Percentiles rank a stretch among this genome's conserved stretches.
phyloP scores from a whole-genome alignment of 2,329 filamentous ascomycete genomes.

The Cladophialophora carrionii region DNA sequence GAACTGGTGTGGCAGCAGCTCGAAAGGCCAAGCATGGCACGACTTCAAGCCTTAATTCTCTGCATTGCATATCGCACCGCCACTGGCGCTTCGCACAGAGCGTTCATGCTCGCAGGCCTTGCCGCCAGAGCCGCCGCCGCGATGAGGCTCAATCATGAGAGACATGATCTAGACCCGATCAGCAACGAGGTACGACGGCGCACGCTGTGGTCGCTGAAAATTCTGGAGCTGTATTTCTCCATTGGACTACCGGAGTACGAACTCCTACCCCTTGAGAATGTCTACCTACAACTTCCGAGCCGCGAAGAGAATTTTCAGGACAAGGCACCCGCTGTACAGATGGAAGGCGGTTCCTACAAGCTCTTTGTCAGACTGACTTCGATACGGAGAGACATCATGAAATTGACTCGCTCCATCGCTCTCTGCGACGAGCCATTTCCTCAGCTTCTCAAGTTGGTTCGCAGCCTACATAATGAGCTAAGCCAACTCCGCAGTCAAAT shows the following conservation, averaged over 20 bases:
- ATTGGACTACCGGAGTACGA: conserved; percentile 8
- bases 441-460: conserved; percentile 2
- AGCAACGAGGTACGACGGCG: conserved; percentile 11
- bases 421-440: conserved; percentile 6
- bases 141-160: conserved; percentile 9
- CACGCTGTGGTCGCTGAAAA: conserved; percentile 9
- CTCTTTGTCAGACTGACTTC: conserved; percentile 6
- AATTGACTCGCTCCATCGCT: conserved; percentile 2
- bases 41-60: conserved; percentile 6
- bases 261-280: conserved; percentile 3
- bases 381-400: conserved; percentile 11
- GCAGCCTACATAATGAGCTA: not conserved
- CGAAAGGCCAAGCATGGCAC: conserved; percentile 8
- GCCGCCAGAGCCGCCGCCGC: conserved; percentile 3
- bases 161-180: conserved; percentile 8
- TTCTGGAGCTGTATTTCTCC: conserved; percentile 8
- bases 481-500: not conserved
- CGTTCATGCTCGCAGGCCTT: conserved; percentile 7
- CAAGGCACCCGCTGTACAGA: not conserved
- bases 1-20: conserved; percentile 8
- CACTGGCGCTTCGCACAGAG: not conserved
- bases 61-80: conserved; percentile 1
- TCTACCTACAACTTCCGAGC: conserved; percentile 5
- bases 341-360: not conserved
- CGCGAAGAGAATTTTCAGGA: not conserved